Conservation (phyloP, 2,329 filamentous ascomycete genomes). For the Venturia aucupariae region DNA sequence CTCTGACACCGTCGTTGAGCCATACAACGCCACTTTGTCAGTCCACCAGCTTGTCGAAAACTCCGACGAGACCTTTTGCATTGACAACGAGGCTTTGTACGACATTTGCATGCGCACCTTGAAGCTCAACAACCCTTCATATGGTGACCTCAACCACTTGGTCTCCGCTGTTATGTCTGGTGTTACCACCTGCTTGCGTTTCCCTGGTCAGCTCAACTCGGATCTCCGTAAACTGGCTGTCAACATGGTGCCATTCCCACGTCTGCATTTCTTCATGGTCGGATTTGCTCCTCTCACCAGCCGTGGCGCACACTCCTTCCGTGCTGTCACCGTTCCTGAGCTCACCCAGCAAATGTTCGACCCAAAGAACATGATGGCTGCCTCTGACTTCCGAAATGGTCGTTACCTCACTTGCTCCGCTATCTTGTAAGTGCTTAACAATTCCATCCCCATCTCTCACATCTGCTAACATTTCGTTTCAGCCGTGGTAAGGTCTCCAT, state of each 20-base stretch:
- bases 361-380: conserved; percentile 99
- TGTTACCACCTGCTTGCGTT: conserved; percentile 96
- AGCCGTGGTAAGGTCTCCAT: conserved; percentile 98
- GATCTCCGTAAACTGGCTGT: conserved; percentile 98
- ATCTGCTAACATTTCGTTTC: conserved; percentile 24
- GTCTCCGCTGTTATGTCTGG: conserved; percentile 99
- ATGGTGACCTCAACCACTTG: conserved; percentile 98
- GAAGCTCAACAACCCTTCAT: conserved; percentile 97
- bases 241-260: conserved; percentile 99
- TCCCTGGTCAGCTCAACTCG: conserved; percentile 99
- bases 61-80: conserved; percentile 99
- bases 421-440: conserved; percentile 60
- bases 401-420: conserved; percentile 99
- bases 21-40: conserved; percentile 98
- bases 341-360: conserved; percentile 99
- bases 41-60: conserved; percentile 99
- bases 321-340: conserved; percentile 93
- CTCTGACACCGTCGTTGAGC: conserved; percentile 98
- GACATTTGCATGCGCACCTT: conserved; percentile 99
- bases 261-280: conserved; percentile 99
- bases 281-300: conserved; percentile 98
- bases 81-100: conserved; percentile 99
- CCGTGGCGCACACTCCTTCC: conserved; percentile 87
- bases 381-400: conserved; percentile 98
- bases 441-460: conserved; percentile 15